phyloP scores from a whole-genome alignment of 2,329 filamentous ascomycete species.

The Aspergillus persii region DNA sequence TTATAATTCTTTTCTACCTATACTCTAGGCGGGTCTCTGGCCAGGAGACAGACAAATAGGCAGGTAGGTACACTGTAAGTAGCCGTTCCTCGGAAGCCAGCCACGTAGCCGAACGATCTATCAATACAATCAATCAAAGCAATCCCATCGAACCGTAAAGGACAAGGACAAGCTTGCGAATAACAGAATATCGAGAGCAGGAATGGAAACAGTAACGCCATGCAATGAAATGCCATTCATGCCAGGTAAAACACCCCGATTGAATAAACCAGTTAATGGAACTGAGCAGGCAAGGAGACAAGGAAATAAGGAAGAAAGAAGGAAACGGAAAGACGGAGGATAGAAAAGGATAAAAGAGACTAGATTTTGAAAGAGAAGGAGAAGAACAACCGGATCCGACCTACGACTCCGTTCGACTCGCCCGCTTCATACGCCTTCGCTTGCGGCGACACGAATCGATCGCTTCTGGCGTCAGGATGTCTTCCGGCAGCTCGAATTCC shows the following conservation, averaged over 20 bases:
- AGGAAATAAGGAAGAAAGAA: not conserved
- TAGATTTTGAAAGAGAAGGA: not conserved
- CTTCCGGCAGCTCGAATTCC: constrained; percentile 74
- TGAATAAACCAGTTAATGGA: not conserved
- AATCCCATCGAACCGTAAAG: too few species aligned
- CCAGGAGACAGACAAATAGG: too few species aligned
- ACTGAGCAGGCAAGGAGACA: not conserved
- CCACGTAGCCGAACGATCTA: too few species aligned
- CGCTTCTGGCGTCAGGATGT: constrained; percentile 48
- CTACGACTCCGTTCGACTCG: constrained; percentile 19
- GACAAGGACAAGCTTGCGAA: too few species aligned
- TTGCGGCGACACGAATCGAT: constrained; percentile 42
- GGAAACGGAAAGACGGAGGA: not conserved
- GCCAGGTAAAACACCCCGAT: not conserved
- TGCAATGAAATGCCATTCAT: not conserved
- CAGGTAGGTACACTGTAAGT: too few species aligned
- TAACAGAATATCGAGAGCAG: too few species aligned
- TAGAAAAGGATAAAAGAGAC: not conserved
- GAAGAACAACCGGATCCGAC: not conserved
- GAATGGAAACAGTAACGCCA: not conserved
- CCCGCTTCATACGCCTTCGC: constrained; percentile 35
- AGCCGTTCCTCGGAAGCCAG: too few species aligned
- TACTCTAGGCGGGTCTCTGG: too few species aligned
- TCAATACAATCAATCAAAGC: too few species aligned
- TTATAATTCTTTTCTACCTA: too few species aligned